A percentile compares a stretch with the other conserved stretches of the same genome.
These are phyloP conservation scores for Amanita rubescens DNA, from an alignment of 768 basidiomycete species.

Conservation along the genomic window DNA sequence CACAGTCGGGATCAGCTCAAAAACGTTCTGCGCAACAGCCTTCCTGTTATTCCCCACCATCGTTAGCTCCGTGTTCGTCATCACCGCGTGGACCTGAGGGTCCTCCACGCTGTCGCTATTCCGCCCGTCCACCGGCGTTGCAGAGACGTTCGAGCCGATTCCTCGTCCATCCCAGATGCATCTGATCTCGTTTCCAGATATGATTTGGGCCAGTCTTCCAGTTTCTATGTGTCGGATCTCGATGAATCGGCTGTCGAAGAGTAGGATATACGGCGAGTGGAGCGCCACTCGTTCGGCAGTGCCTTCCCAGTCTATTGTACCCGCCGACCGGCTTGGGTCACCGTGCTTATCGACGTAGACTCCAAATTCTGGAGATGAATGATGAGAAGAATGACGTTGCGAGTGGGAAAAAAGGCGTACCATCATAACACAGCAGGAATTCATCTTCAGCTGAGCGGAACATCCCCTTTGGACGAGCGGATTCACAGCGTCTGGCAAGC, in stretches of 20 bases:
- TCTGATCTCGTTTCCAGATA: constrained; percentile 71
- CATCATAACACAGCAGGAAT: constrained; percentile 85
- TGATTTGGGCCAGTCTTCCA: constrained; percentile 75
- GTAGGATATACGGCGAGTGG: constrained; percentile 81
- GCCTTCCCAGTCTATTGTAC: constrained; percentile 92
- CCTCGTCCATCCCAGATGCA: constrained; percentile 69
- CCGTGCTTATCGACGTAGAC: constrained; percentile 90
- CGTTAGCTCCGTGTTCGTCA: constrained; percentile 43
- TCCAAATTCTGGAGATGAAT: constrained; percentile 60
- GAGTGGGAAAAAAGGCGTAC: constrained; percentile 30
- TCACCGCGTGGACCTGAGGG: constrained; percentile 81
- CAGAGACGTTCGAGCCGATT: constrained; percentile 29
- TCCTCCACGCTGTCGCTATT: constrained; percentile 48
- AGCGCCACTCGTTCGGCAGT: constrained; percentile 83
- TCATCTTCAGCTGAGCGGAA: constrained; percentile 83
- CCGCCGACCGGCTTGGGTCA: constrained; percentile 63
- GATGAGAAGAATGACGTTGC: neutral
- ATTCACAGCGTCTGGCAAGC: constrained; percentile 74
- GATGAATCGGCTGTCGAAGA: constrained; percentile 86
- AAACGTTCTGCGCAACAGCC: constrained; percentile 63
- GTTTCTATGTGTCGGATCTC: constrained; percentile 83
- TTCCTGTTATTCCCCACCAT: constrained; percentile 32
- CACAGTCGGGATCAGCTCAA: constrained; percentile 73
- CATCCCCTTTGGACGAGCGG: constrained; percentile 81
- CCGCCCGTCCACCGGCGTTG: constrained; percentile 1